A percentile compares a stretch with the other conserved stretches of the same genome.
phyloP scores from a whole-genome alignment of 306 rosid species.

The Lablab purpureus region DNA sequence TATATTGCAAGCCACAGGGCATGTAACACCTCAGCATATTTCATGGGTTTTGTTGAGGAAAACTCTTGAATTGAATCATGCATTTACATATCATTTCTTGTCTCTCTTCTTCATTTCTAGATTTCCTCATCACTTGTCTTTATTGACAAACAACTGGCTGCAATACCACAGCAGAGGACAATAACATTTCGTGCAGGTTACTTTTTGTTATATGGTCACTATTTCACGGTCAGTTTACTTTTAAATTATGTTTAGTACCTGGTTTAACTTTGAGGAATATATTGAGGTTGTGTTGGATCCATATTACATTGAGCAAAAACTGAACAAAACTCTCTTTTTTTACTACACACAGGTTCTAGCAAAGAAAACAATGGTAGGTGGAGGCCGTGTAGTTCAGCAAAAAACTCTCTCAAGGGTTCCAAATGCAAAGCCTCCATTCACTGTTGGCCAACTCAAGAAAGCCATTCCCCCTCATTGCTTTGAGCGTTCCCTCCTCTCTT shows the following conservation, averaged over 20 bases:
- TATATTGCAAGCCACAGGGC: no score
- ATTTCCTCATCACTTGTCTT: no score
- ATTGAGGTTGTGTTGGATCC: not conserved
- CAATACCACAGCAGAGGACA: conserved; percentile 27
- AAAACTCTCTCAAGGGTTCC: conserved; percentile 57
- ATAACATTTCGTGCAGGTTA: conserved; percentile 8
- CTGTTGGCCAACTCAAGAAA: conserved; percentile 68
- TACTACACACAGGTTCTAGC: conserved; percentile 30
- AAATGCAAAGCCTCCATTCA: conserved; percentile 68
- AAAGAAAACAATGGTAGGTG: conserved; percentile 45
- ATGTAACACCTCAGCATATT: no score
- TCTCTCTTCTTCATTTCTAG: no score
- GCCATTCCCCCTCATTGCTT: conserved; percentile 79
- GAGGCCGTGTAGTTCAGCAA: conserved; percentile 31
- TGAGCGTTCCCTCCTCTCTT: conserved; percentile 63
- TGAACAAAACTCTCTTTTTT: conserved; percentile 1
- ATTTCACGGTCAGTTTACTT: not conserved
- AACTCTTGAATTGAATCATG: no score
- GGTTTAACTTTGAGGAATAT: not conserved
- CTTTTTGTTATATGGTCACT: conserved; percentile 12
- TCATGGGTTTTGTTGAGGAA: no score
- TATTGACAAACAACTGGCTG: conserved; percentile 17
- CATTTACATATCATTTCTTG: no score
- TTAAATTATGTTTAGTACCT: no score
- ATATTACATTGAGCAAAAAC: conserved; percentile 22